Conservation (phyloP, 2,329 filamentous ascomycete species). For the Cladosporium oxysporum region DNA sequence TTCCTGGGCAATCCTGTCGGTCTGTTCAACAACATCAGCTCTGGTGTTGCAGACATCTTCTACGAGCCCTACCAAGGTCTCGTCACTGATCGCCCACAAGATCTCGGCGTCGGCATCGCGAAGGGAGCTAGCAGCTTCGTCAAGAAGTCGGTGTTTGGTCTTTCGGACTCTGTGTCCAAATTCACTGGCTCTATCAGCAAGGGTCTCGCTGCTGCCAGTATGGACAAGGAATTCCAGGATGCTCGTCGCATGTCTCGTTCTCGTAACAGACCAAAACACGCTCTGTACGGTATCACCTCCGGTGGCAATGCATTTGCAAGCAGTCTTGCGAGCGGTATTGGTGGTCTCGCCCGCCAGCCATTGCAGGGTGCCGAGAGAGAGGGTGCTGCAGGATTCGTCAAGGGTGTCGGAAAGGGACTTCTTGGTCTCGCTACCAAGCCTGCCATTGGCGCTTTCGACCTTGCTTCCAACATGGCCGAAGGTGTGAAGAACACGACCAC, state of each 20-base stretch:
- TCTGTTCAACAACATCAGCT: slow-evolving; percentile 97
- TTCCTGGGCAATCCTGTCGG: slow-evolving; percentile 97
- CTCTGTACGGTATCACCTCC: slow-evolving; percentile 90
- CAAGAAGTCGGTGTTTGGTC: slow-evolving; percentile 97
- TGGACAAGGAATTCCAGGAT: slow-evolving; percentile 99
- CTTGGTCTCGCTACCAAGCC: slow-evolving; percentile 95
- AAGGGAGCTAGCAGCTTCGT: slow-evolving; percentile 96
- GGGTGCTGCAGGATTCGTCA: slow-evolving; percentile 91
- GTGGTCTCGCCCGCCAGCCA: slow-evolving; percentile 88
- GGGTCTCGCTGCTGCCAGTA: slow-evolving; percentile 87
- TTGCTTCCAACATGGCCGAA: slow-evolving; percentile 95
- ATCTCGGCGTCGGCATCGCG: slow-evolving; percentile 90
- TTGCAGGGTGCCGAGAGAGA: slow-evolving; percentile 95
- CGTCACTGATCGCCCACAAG: slow-evolving; percentile 92
- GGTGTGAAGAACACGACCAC: slow-evolving; percentile 98
- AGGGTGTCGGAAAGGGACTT: slow-evolving; percentile 93
- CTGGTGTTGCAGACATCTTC: slow-evolving; percentile 95
- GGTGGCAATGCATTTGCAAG: slow-evolving; percentile 94
- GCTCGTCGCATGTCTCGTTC: slow-evolving; percentile 89
- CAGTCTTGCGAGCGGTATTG: slow-evolving; percentile 89
- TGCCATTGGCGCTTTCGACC: slow-evolving; percentile 92
- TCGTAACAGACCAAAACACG: slow-evolving; percentile 94
- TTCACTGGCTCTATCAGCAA: slow-evolving; percentile 97
- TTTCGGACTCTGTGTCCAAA: slow-evolving; percentile 96
- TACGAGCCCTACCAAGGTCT: slow-evolving; percentile 98